Evolutionary conservation across 495 filamentous ascomycete genomes (phyloP), one percentile per base, ranked within the genome.

Genomic region (Haplographium delicatum): DNA sequence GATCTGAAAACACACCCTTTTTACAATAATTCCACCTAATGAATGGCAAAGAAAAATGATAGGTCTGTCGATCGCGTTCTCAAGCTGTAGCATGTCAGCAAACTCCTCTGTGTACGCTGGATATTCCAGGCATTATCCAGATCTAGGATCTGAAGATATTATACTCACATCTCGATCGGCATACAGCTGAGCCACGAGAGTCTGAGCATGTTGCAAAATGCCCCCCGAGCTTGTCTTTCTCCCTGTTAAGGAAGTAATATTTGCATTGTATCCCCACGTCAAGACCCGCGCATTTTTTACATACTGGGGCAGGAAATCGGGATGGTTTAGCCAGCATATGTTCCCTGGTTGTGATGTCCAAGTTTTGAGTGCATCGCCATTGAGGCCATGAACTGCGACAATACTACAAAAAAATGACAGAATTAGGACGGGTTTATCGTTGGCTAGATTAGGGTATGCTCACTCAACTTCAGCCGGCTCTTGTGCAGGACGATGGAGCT

Each of bases 21-120:
- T 68, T 30, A 69, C 40, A 1, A 71, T 43, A 0, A 71, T 33
- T 4, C 67, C 68, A 7, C 67, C 68, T 1, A 71, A 31, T 22
- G 60, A 62, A 38, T 71, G 68, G 20, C 65, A 59, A 4, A 69
- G 38, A 30, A 71, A 68, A 27, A 71, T 56, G 24, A 69, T 57
- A 22, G 68, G 65, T 2, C 68, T 62, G n/a, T 34, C 63, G 23
- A 50, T 58, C 20, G 51, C 57, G 24, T 48, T 23, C 23, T 19
- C 15, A 3, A 43, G 15, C 20, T 18, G 26, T 43, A 13, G 26
- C 20, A 19, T 23, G 13, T n/a, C n/a, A n/a, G n/a, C n/a, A n/a
- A n/a, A n/a, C n/a, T n/a, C n/a, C n/a, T n/a, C n/a, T n/a, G n/a
- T n/a, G n/a, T n/a, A n/a, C n/a, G n/a, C n/a, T n/a, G n/a, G n/a